Evolutionary conservation across 257 asterid genomes (phyloP), one percentile per base, ranked within the genome.

Genomic region (Thymus quinquecostatus): DNA sequence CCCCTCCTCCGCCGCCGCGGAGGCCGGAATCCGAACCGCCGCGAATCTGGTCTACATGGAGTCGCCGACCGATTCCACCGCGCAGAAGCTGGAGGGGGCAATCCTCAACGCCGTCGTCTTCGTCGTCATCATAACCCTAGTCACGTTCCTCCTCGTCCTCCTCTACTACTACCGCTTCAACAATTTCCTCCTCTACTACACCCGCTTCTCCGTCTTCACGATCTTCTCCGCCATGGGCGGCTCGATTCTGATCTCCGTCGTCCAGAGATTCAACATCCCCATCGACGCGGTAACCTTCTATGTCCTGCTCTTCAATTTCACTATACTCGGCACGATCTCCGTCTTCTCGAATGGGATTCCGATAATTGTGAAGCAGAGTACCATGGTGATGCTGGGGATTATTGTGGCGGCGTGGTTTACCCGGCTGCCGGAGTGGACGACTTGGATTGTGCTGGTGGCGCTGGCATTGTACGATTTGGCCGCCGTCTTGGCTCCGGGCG

Each of bases 321-420:
- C 97, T 1, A 43, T 88, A 44, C 59, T 89, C 43, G 99, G 97
- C 63, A 92, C 95, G 48, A 51, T 94, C 4, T 91, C 97, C 8
- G 91, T 94, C 6, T 86, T 91, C 55, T 88, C 97, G 0, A 75
- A 71, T 62, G 92, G 97, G 55, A 75, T 89, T 50, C 99, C 99
- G 9, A 91, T 94, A 55, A 36, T 91, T 53, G 75, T 94, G 67
- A 89, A 84, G 84, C 99, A 94, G 81, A 74, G 87, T 49, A 89
- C 82, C 48, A 83, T 88, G 97, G 96, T 94, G 78, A 68, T 71
- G 27, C 71, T 91, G 80, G 99, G 97, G 76, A 87, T 94, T 43
- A 88, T 91, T 45, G 96, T 86, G 49, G 99, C 99, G 0, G 97
- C 90, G 21, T 91, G 96, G 99, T 91, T 94, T 79, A 75, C 97